Base-by-base conservation (phyloP, 2,329 filamentous ascomycete genomes). In the Penicillium crustosum region DNA sequence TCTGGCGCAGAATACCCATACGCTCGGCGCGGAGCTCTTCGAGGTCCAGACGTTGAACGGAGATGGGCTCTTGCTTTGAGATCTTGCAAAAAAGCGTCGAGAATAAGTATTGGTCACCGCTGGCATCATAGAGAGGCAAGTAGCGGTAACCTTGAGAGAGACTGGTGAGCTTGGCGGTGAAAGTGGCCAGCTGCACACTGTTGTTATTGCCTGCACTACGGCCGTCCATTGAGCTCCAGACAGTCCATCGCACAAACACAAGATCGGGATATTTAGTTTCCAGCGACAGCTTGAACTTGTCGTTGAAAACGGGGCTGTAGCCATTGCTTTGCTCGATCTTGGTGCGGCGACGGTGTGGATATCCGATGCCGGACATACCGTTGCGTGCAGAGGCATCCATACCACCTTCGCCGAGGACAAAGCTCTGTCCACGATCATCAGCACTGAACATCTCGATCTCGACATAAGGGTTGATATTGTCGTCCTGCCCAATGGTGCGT, bases 391-490 rank as follows among this genome's bases (percentile, higher is more conserved):
- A 88, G 45, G 85, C 83, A 74, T 89, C 83, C 65, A 84, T 82
- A 21, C 86, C 87, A 49, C 87, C 87, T 67, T 87, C 83, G 35
- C 86, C 86, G 51, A 82, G 84, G 21, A 86, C 86, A 54, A 87
- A 82, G 53, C 87, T 88, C 49, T 91, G 90, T 51, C 88, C 86
- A 77, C 94, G 93, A 77, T 97, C 93, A 74, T 97, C 94, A 41
- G 93, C 90, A 68, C 93, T 89, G 73, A 95, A 94, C 70, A 97
- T 89, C 75, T 99, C 93, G 31, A 97, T 89, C 76, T 97, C 93
- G 57, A 97, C 86, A 69, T 96, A 97, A 0, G 94, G 93, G 70
- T 97, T 93, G 76, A 97, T 87, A 58, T 85, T 88, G 61, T 89
- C 84, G 65, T 88, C 88, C 45, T 83, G 80, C n/a, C 87, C 84